Base-by-base conservation (phyloP, 2,329 filamentous ascomycete species). In the Epichloe baconii region DNA sequence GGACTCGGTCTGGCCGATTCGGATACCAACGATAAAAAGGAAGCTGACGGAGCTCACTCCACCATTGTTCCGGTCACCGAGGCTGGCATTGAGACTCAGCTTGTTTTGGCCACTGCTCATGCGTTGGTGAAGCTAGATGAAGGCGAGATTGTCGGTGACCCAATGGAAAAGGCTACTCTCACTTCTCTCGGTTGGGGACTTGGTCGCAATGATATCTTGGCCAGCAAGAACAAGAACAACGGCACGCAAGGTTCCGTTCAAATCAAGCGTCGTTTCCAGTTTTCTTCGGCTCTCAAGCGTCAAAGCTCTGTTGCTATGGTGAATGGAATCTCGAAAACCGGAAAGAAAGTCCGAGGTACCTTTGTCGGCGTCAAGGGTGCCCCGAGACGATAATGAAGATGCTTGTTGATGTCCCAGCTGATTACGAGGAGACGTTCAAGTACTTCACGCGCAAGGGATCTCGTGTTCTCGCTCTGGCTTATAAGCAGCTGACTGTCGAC, bases 361-460 rank as follows among this genome's bases (percentile, higher is more conserved):
- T 95, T 98, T 64, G 91, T 89, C 50, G 88, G 83, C 66, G 93
- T 97, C 57, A 98, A 98, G 72, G 93, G 93, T 64, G 93, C 93
- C 93, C 93, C 1, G 93, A 98, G 71, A 98, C 93, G 0, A 96
- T 98, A 61, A 83, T 88, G 68, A 90, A 86, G 64, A 96, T 96
- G 86, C 77, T 98, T 55, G 77, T 88, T 37, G 77, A 84, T 36
- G 79, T 88, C 10, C 93, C 93, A 7, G 76, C 81, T 1, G 82
- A 95, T 64, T 98, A 98, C 62, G 93, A 98, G 66, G 93, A 97
- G 70, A 98, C 93, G 0, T 98, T 83, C 79, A 98, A 97, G 69
- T 88, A 95, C 71, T 98, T 97, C 63, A 97, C 91, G 50, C 82
- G 93, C 56, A 95, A 94, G 60, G 93, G 93, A 59, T 94, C 89